These are phyloP conservation scores for Hapsidospora chrysogenum DNA, from an alignment of 495 filamentous ascomycete species.

Conservation along the genomic window DNA sequence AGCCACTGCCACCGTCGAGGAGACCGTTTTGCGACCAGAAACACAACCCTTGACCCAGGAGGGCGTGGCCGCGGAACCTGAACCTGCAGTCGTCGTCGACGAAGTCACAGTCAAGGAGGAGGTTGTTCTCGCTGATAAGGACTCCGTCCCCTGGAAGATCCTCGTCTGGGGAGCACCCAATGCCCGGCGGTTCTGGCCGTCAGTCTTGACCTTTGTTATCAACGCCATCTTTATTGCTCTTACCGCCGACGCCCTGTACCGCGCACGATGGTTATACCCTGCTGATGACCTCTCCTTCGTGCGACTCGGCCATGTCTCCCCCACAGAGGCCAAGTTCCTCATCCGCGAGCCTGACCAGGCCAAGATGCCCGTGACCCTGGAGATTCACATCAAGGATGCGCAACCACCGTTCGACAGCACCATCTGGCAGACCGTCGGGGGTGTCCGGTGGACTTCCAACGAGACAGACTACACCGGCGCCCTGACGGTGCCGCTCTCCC, in stretches of 20 bases:
- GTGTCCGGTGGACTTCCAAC: conserved; percentile 44
- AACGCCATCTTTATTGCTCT: conserved; percentile 51
- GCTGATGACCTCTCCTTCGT: conserved; percentile 66
- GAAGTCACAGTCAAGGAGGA: conserved; percentile 36
- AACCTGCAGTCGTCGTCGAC: conserved; percentile 16
- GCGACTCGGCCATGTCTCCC: conserved; percentile 71
- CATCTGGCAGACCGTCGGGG: conserved; percentile 50
- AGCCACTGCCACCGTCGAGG: conserved; percentile 40
- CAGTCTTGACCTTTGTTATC: conserved; percentile 46
- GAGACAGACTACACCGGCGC: conserved; percentile 68
- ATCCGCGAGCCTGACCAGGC: conserved; percentile 63
- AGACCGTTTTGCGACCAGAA: conserved; percentile 21
- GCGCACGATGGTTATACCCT: conserved; percentile 47
- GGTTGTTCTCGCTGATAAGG: conserved; percentile 21
- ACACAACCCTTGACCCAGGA: conserved; percentile 4
- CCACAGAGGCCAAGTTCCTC: conserved; percentile 61
- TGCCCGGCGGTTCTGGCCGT: conserved; percentile 38
- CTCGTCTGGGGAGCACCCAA: conserved; percentile 64
- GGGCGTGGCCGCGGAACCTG: conserved; percentile 9
- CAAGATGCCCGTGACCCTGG: conserved; percentile 60
- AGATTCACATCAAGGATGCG: conserved; percentile 30
- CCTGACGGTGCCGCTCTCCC: conserved; percentile 32
- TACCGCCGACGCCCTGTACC: conserved; percentile 57
- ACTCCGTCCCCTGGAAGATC: conserved; percentile 30
- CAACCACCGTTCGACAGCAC: conserved; percentile 26